Base-by-base conservation (phyloP, 441 rosid species). In the Populus hybrid region DNA sequence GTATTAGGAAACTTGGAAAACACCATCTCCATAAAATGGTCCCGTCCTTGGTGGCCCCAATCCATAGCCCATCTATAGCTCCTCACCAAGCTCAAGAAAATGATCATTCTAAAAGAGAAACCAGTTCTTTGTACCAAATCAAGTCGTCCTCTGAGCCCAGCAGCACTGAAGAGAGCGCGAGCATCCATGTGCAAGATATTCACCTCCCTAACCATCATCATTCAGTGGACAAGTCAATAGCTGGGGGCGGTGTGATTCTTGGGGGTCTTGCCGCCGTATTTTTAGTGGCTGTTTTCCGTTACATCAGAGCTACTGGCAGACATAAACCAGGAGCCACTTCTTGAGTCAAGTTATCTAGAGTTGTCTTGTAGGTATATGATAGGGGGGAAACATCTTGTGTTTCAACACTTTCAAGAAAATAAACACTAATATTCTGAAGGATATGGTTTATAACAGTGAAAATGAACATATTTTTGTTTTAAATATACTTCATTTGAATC, bases 211-310 rank as follows among this genome's bases (percentile, higher is more conserved):
- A 80, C 67, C 87, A 84, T 77, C 91, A 86, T 24, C 88, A 79
- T 18, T 79, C 90, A 5, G 73, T 34, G 69, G 99, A 95, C 69
- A 90, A 84, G 77, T 95, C 97, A 1, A 84, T 92, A 9, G 97
- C 92, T 18, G 85, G 85, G 1, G 85, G 82, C 11, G 80, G 82
- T 28, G 90, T 92, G 35, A 91, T 95, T 24, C 86, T 93, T 0
- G 98, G 94, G 0, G 90, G 94, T 11, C 92, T 95, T 26, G 97
- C 90, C 11, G 85, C 90, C 10, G 81, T 88, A 4, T 93, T 93
- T 77, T 76, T 91, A 80, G 95, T 88, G 78, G 90, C 86, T 3
- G 81, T 93, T 80, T 87, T 93, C 80, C 92, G 95, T 75, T 93
- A 93, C 80, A 84, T 92, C 69, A 89, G 87, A 83, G 99, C 92